phyloP scores from a whole-genome alignment of 768 basidiomycete genomes.

The Candolleomyces eurysporus region DNA sequence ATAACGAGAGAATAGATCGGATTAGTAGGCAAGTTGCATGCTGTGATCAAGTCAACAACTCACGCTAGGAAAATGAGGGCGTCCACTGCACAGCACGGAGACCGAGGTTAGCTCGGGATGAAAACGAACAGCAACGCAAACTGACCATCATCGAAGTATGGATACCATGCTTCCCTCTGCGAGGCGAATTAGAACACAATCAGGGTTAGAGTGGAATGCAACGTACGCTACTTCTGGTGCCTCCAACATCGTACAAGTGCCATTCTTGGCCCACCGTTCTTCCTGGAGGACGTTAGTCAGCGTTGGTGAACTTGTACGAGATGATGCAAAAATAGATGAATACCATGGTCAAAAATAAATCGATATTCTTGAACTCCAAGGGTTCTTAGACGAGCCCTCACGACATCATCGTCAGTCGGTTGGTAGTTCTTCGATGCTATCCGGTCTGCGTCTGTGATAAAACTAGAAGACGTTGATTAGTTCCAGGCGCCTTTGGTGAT shows the following conservation, averaged over 20 bases:
- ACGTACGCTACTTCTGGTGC: constrained; percentile 64
- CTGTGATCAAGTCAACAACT: constrained; percentile 20
- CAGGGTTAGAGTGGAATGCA: constrained; percentile 3
- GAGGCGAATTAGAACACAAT: constrained; percentile 1
- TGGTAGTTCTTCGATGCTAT: constrained; percentile 62
- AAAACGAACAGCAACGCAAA: constrained; percentile 4
- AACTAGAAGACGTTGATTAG: constrained; percentile 38
- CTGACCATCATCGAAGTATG: constrained; percentile 74
- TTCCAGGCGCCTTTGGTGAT: constrained; percentile 4
- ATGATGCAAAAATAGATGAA: background rate
- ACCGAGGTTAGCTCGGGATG: constrained; percentile 8
- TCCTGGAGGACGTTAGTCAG: constrained; percentile 30
- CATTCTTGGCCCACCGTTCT: constrained; percentile 66
- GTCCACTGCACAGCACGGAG: constrained; percentile 42
- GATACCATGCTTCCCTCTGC: constrained; percentile 74
- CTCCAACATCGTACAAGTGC: constrained; percentile 82
- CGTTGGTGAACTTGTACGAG: background rate
- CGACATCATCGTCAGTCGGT: constrained; percentile 73
- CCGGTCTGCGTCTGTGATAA: constrained; percentile 66
- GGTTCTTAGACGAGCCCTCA: constrained; percentile 76
- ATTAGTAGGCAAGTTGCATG: constrained; percentile 2
- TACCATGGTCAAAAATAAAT: constrained; percentile 65
- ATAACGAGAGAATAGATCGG: constrained; percentile 4
- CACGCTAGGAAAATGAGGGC: constrained; percentile 82
- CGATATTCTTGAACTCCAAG: constrained; percentile 76